phyloP scores from a whole-genome alignment of 352 stramenopile genomes.

The Globisporangium heterothallicum region DNA sequence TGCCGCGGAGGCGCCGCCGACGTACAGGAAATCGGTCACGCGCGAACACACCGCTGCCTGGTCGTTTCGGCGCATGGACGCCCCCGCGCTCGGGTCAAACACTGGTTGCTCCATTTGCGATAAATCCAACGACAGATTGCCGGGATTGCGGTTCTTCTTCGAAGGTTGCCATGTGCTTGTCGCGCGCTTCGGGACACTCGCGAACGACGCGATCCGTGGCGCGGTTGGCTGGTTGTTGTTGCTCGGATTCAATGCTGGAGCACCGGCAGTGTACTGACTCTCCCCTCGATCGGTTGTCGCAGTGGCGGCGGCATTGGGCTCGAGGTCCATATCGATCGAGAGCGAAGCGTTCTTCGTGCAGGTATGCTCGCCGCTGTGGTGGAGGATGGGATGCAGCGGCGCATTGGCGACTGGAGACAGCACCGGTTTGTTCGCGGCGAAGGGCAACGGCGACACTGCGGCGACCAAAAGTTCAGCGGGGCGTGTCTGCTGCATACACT shows the following conservation, averaged over 20 bases:
- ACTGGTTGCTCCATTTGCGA: constrained; percentile 58
- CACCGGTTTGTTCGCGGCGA: too few relatives aligned
- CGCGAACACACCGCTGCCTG: constrained; percentile 70
- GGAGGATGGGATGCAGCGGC: background rate
- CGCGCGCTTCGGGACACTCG: constrained; percentile 27
- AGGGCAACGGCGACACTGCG: too few relatives aligned
- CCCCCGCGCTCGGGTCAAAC: constrained; percentile 19
- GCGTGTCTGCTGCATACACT: too few relatives aligned
- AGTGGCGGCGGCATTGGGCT: background rate
- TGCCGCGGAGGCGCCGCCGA: constrained; percentile 73
- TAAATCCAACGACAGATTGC: constrained; percentile 77
- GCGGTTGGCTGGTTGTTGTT: too few relatives aligned
- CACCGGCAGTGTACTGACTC: background rate
- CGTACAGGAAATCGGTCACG: constrained; percentile 85
- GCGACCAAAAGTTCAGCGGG: too few relatives aligned
- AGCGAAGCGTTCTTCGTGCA: background rate
- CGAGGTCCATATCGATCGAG: constrained; percentile 16
- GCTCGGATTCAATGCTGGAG: too few relatives aligned
- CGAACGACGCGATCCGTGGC: background rate
- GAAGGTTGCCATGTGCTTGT: constrained; percentile 39
- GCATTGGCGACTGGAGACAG: background rate
- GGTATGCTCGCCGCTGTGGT: background rate
- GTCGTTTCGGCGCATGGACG: constrained; percentile 36
- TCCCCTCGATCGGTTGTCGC: background rate
- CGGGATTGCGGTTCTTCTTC: constrained; percentile 66